These are phyloP conservation scores for Schoenoplectus triqueter DNA, from an alignment of 202 grass and related monocot species.

Conservation along the genomic window DNA sequence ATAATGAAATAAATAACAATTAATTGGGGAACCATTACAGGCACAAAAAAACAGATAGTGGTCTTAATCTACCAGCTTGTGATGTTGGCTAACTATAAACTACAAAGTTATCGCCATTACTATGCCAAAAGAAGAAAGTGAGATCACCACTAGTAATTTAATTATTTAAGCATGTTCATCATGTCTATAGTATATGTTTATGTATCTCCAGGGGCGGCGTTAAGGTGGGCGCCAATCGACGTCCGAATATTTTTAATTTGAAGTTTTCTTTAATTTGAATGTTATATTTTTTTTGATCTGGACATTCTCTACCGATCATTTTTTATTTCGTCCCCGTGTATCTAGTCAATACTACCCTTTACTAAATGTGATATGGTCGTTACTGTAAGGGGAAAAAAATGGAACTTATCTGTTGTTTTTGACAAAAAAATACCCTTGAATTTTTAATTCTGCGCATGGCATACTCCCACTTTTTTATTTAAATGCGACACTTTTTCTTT, in stretches of 20 bases:
- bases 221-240: too few species aligned
- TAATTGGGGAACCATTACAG: constrained; percentile 17
- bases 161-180: not conserved
- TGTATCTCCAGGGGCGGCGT: too few species aligned
- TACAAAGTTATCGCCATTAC: constrained; percentile 5
- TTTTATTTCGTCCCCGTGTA: too few species aligned
- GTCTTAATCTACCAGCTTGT: constrained; percentile 38
- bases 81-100: constrained; percentile 27
- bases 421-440: too few species aligned
- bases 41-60: constrained; percentile 31
- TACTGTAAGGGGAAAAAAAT: too few species aligned
- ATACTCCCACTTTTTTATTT: not conserved
- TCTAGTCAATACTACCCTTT: not conserved
- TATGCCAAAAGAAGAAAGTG: constrained; percentile 25
- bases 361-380: not conserved
- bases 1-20: not conserved
- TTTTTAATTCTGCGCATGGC: too few species aligned
- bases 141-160: not conserved
- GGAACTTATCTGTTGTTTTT: too few species aligned
- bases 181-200: not conserved
- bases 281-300: too few species aligned
- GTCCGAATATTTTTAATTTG: too few species aligned
- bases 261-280: too few species aligned
- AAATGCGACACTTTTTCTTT: too few species aligned
- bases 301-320: too few species aligned